A percentile compares a stretch with the other conserved stretches of the same genome.
These are phyloP conservation scores for Rhododendron simsii DNA, from an alignment of 148 eudicot species.

Conservation along the genomic window DNA sequence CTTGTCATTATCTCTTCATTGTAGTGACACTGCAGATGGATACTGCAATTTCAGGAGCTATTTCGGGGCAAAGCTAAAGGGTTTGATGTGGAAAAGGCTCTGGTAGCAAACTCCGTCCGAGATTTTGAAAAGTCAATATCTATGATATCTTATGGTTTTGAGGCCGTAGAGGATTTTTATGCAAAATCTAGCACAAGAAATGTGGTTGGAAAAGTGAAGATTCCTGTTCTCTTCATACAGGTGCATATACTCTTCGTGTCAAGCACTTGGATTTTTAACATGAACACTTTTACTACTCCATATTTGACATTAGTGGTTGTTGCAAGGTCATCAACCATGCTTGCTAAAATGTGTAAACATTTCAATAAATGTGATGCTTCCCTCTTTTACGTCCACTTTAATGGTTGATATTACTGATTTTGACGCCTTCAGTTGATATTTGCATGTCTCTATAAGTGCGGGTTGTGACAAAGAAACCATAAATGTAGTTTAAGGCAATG, in stretches of 20 bases:
- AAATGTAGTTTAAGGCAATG: neutral
- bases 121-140: slow-evolving; percentile 85
- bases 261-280: neutral
- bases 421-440: neutral
- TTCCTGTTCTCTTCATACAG: slow-evolving; percentile 94
- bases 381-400: neutral
- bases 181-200: slow-evolving; percentile 56
- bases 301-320: neutral
- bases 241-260: slow-evolving; percentile 24
- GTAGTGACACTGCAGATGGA: neutral
- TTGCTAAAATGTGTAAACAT: neutral
- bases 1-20: neutral
- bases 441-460: neutral
- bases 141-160: slow-evolving; percentile 77
- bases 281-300: neutral
- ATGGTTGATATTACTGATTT: neutral
- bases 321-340: neutral
- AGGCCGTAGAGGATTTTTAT: slow-evolving; percentile 76
- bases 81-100: slow-evolving; percentile 77
- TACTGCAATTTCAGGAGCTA: slow-evolving; percentile 48
- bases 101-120: slow-evolving; percentile 61
- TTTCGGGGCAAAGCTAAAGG: slow-evolving; percentile 78
- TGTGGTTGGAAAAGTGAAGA: slow-evolving; percentile 62
- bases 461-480: neutral
- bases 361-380: neutral